phyloP scores from a whole-genome alignment of 2,329 filamentous ascomycete genomes.

The Nemania sp. region DNA sequence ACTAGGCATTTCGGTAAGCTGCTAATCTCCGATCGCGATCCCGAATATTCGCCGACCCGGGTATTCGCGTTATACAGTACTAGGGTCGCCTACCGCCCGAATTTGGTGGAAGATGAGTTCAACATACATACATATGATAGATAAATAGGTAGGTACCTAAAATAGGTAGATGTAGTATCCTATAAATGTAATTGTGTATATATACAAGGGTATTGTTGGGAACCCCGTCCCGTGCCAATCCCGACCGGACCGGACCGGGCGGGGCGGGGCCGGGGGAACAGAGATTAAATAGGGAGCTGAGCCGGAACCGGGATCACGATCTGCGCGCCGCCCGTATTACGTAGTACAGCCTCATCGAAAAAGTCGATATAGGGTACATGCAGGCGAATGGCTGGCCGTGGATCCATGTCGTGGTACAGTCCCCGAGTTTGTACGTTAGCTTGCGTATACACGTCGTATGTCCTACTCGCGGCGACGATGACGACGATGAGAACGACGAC shows the following conservation, averaged over 20 bases:
- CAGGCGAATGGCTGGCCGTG: constrained; percentile 31
- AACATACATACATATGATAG: too few species aligned
- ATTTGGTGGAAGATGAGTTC: too few species aligned
- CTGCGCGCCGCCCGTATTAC: too few species aligned
- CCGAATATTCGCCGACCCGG: constrained; percentile 1
- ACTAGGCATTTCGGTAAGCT: neutral
- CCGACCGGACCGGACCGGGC: neutral
- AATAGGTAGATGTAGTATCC: too few species aligned
- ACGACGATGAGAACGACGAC: too few species aligned
- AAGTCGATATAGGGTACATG: constrained; percentile 32
- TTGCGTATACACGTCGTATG: constrained; percentile 33
- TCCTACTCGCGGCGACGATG: too few species aligned
- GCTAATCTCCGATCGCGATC: constrained; percentile 3
- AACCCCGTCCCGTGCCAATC: neutral
- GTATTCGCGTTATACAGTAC: neutral
- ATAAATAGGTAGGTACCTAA: too few species aligned
- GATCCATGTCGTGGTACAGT: constrained; percentile 28
- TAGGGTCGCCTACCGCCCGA: neutral
- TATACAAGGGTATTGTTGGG: too few species aligned
- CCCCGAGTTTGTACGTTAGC: constrained; percentile 40
- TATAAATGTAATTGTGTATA: too few species aligned
- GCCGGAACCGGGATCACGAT: neutral
- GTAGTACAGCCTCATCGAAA: too few species aligned
- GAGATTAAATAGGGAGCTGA: neutral
- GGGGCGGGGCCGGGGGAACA: neutral